Percentiles rank a stretch among this genome's conserved stretches.
Conservation (phyloP, 352 stramenopile species). For the Thraustotheca clavata region DNA sequence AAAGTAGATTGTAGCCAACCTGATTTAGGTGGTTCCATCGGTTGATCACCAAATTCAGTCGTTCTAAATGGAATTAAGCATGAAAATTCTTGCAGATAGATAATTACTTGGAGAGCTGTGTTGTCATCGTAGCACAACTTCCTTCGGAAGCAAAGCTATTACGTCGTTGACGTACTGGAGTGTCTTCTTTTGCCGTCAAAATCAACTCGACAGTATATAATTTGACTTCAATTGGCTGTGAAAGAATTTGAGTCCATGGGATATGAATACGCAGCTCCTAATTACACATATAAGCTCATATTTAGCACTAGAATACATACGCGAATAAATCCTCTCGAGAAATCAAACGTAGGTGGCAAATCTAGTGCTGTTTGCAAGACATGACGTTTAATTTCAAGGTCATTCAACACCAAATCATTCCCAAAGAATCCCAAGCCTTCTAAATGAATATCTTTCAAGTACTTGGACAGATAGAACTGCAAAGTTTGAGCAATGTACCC, state of each 20-base stretch:
- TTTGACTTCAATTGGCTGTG: conserved; percentile 81
- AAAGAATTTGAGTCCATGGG: conserved; percentile 81
- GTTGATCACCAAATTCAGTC: conserved; percentile 23
- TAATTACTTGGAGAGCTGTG: conserved; percentile 14
- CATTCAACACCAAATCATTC: conserved; percentile 78
- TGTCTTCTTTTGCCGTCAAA: conserved; percentile 42
- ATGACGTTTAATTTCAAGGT: conserved; percentile 84
- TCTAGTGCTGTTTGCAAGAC: conserved; percentile 53
- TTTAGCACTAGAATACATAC: conserved; percentile 22
- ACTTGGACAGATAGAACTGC: conserved; percentile 85
- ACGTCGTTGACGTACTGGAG: conserved; percentile 3
- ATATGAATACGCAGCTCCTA: conserved; percentile 84
- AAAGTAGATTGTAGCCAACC: conserved; percentile 72
- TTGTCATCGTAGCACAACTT: conserved; percentile 8
- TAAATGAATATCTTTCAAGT: conserved; percentile 84
- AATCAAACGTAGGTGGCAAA: conserved; percentile 81
- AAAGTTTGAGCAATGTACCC: conserved; percentile 82
- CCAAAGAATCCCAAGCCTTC: conserved; percentile 79
- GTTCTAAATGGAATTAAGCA: neutral
- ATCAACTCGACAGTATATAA: conserved; percentile 86
- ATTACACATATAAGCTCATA: neutral
- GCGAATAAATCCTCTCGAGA: conserved; percentile 77
- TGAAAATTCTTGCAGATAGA: neutral
- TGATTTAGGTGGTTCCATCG: conserved; percentile 73
- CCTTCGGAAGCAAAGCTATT: conserved; percentile 15